Percentiles rank a stretch among this genome's conserved stretches.
Conservation (phyloP, 768 basidiomycete genomes). For the Russula sp. region DNA sequence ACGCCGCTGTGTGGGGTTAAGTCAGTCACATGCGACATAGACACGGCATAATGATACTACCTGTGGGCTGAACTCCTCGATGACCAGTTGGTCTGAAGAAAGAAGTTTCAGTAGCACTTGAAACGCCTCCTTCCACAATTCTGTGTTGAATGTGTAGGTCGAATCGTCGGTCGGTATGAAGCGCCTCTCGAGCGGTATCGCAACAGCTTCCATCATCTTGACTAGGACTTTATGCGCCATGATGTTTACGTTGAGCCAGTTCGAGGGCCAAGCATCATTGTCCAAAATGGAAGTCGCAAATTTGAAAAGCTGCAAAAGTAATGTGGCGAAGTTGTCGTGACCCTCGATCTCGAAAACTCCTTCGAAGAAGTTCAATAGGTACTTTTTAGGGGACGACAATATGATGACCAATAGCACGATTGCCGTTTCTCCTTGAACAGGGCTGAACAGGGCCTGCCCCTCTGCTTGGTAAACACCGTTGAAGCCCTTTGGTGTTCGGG, state of each 20-base stretch:
- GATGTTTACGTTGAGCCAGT: slow-evolving; percentile 89
- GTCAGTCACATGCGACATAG: neutral
- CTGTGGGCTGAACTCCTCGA: slow-evolving; percentile 94
- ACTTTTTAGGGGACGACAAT: slow-evolving; percentile 69
- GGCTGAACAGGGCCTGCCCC: slow-evolving; percentile 54
- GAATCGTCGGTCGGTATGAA: slow-evolving; percentile 71
- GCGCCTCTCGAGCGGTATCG: slow-evolving; percentile 67
- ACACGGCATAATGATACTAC: slow-evolving; percentile 34
- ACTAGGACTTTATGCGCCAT: slow-evolving; percentile 83
- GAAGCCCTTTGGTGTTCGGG: slow-evolving; percentile 44
- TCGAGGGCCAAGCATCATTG: slow-evolving; percentile 82
- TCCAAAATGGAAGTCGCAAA: slow-evolving; percentile 75
- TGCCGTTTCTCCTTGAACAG: slow-evolving; percentile 78
- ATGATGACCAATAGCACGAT: slow-evolving; percentile 79
- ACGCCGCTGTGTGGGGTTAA: slow-evolving; percentile 56
- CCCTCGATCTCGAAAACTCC: slow-evolving; percentile 86
- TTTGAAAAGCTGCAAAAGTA: slow-evolving; percentile 75
- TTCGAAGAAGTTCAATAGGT: slow-evolving; percentile 74
- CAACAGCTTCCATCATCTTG: slow-evolving; percentile 81
- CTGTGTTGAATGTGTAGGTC: slow-evolving; percentile 61
- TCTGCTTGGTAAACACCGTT: slow-evolving; percentile 39
- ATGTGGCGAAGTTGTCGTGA: slow-evolving; percentile 61
- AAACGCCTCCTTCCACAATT: slow-evolving; percentile 78
- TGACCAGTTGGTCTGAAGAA: slow-evolving; percentile 85
- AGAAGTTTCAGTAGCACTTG: slow-evolving; percentile 78